Evolutionary conservation across 73 alveolate species (phyloP).

Genomic region (Stentor roeselii): DNA sequence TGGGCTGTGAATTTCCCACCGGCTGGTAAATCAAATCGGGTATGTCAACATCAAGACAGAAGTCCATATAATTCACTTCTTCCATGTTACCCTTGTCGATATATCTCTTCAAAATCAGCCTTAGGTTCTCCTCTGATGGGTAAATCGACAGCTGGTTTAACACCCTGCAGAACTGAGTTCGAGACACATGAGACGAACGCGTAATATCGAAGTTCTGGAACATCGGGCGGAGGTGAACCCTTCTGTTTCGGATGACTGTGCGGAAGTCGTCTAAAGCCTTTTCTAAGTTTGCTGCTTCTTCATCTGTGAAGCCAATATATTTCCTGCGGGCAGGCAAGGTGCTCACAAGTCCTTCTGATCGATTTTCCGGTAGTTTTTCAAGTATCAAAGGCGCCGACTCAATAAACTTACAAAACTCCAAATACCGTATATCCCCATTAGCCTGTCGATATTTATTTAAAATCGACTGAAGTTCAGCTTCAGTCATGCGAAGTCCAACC

Average conservation of each 20-base stretch:
- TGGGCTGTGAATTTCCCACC: slow-evolving; percentile 40
- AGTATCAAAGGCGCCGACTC: slow-evolving; percentile 73
- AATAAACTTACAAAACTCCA: slow-evolving; percentile 63
- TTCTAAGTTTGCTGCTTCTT: slow-evolving; percentile 51
- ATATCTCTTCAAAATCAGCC: slow-evolving; percentile 68
- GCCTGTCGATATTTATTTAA: slow-evolving; percentile 60
- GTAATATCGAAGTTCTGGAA: slow-evolving; percentile 88
- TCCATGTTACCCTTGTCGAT: slow-evolving; percentile 87
- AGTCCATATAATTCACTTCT: slow-evolving; percentile 87
- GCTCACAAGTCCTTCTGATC: slow-evolving; percentile 47
- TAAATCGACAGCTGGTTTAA: slow-evolving; percentile 64
- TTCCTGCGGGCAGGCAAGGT: slow-evolving; percentile 70
- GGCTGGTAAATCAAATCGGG: slow-evolving; percentile 80
- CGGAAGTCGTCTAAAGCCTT: slow-evolving; percentile 55
- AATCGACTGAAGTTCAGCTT: slow-evolving; percentile 71
- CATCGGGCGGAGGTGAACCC: slow-evolving; percentile 72
- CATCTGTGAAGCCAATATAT: slow-evolving; percentile 58
- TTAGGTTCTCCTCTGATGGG: slow-evolving; percentile 65
- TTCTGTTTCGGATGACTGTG: slow-evolving; percentile 54
- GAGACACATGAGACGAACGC: slow-evolving; percentile 73
- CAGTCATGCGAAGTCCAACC: slow-evolving; percentile 73
- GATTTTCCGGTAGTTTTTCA: slow-evolving; percentile 74
- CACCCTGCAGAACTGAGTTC: slow-evolving; percentile 77
- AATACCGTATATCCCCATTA: slow-evolving; percentile 63
- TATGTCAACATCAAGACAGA: slow-evolving; percentile 80